These are phyloP conservation scores for Penicillium expansum DNA, from an alignment of 2,329 filamentous ascomycete species.

Conservation along the genomic window DNA sequence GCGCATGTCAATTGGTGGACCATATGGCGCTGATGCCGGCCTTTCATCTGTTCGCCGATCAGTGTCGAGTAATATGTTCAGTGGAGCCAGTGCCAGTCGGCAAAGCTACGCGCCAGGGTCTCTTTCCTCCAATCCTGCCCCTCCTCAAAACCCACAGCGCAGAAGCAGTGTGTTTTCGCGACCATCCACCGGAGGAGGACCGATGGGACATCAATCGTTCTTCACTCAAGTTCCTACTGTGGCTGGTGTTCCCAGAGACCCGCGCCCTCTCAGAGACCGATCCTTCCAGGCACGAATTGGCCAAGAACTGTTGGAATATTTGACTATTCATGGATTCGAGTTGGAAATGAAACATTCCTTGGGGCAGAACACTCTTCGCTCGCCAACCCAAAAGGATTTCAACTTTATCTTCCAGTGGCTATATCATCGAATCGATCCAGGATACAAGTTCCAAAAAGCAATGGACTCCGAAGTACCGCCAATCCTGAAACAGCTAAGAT, in stretches of 20 bases:
- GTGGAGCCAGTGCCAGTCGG: slow-evolving; percentile 57
- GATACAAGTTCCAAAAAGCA: slow-evolving; percentile 87
- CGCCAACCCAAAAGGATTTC: slow-evolving; percentile 97
- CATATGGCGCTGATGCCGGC: slow-evolving; percentile 74
- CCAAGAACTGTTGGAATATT: slow-evolving; percentile 85
- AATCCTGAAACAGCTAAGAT: slow-evolving; percentile 87
- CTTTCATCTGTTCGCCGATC: slow-evolving; percentile 82
- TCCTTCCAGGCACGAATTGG: slow-evolving; percentile 78
- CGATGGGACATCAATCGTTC: slow-evolving; percentile 83
- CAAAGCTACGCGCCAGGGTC: slow-evolving; percentile 68
- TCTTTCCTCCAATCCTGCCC: slow-evolving; percentile 54
- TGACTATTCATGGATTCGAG: slow-evolving; percentile 92
- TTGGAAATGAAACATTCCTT: slow-evolving; percentile 95
- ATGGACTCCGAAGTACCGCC: slow-evolving; percentile 94
- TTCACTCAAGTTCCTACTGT: slow-evolving; percentile 82
- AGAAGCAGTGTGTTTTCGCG: slow-evolving; percentile 82
- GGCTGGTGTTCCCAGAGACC: slow-evolving; percentile 80
- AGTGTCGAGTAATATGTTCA: slow-evolving; percentile 65
- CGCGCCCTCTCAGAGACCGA: slow-evolving; percentile 78
- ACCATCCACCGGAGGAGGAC: slow-evolving; percentile 61
- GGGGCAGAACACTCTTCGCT: slow-evolving; percentile 86
- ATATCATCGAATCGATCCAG: slow-evolving; percentile 92
- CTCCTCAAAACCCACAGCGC: slow-evolving; percentile 54
- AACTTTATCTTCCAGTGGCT: slow-evolving; percentile 98
- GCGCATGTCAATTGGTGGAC: slow-evolving; percentile 70